These are phyloP conservation scores for Anaeromyces robustus DNA, from an alignment of 192 early-diverging fungal genomes.

Conservation along the genomic window DNA sequence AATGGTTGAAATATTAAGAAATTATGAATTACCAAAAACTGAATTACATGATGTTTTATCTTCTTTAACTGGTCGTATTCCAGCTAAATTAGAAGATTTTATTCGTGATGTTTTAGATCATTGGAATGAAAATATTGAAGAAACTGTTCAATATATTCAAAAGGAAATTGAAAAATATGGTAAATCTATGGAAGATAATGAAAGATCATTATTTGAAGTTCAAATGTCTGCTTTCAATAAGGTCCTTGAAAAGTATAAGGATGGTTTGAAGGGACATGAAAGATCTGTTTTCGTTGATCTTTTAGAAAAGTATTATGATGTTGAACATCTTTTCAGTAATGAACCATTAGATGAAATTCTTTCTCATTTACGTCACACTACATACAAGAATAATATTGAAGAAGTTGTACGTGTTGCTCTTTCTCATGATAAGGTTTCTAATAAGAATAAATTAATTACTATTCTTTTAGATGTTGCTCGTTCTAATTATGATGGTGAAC, in stretches of 20 bases:
- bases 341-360: constrained; percentile 69
- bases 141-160: constrained; percentile 1
- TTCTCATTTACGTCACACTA: constrained; percentile 58
- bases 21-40: constrained; percentile 67
- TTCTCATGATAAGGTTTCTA: constrained; percentile 66
- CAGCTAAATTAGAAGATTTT: constrained; percentile 40
- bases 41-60: constrained; percentile 70
- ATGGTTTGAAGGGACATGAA: constrained; percentile 63
- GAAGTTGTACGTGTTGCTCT: constrained; percentile 51
- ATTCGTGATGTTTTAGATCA: constrained; percentile 20
- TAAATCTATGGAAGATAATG: constrained; percentile 19
- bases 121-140: background rate
- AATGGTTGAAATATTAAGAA: constrained; percentile 54
- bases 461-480: constrained; percentile 66
- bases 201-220: constrained; percentile 41
- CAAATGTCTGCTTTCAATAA: constrained; percentile 46
- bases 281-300: constrained; percentile 52
- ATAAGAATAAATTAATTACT: constrained; percentile 63
- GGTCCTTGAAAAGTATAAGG: constrained; percentile 51
- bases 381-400: constrained; percentile 65
- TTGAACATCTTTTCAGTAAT: constrained; percentile 69
- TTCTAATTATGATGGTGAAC: constrained; percentile 22
- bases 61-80: constrained; percentile 71
- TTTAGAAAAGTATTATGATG: constrained; percentile 68
- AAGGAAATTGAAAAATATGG: constrained; percentile 15